Conservation (phyloP, 2,329 filamentous ascomycete species). For the Mycosphaerella sp. region DNA sequence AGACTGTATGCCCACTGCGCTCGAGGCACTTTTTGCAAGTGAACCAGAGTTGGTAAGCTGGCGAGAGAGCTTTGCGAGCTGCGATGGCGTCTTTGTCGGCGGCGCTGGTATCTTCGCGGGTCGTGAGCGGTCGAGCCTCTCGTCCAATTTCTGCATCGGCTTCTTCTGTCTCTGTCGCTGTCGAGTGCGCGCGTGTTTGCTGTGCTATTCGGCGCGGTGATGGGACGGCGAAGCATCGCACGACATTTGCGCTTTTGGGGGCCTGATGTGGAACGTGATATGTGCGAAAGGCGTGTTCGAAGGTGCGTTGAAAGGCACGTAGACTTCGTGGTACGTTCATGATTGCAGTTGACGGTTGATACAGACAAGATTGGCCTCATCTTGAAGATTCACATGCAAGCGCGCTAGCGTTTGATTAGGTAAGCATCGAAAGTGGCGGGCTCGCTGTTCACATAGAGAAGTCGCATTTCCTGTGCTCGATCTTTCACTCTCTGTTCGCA, state of each 20-base stretch:
- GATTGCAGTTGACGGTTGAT: constrained; percentile 1
- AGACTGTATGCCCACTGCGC: constrained; percentile 77
- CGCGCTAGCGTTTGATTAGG: constrained; percentile 1
- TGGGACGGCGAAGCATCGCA: constrained; percentile 15
- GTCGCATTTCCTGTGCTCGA: too few species aligned
- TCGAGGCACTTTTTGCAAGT: constrained; percentile 74
- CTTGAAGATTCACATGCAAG: constrained; percentile 1
- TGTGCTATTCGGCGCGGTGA: constrained; percentile 5
- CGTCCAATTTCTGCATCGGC: neutral
- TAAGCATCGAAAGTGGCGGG: too few species aligned
- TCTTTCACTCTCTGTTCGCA: neutral
- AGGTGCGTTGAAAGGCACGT: constrained; percentile 30
- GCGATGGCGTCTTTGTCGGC: constrained; percentile 31
- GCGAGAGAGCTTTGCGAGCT: constrained; percentile 44
- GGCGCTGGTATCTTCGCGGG: constrained; percentile 22
- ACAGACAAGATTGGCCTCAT: neutral
- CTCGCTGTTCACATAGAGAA: too few species aligned
- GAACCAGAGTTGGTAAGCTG: constrained; percentile 81
- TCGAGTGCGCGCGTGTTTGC: constrained; percentile 14
- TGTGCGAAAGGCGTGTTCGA: constrained; percentile 33
- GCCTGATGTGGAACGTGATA: constrained; percentile 21
- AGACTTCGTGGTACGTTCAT: constrained; percentile 26
- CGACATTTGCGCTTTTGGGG: constrained; percentile 9
- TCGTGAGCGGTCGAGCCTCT: constrained; percentile 26
- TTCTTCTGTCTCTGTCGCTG: neutral